phyloP scores from a whole-genome alignment of 2,329 filamentous ascomycete species.

The Parastagonospora avenae region DNA sequence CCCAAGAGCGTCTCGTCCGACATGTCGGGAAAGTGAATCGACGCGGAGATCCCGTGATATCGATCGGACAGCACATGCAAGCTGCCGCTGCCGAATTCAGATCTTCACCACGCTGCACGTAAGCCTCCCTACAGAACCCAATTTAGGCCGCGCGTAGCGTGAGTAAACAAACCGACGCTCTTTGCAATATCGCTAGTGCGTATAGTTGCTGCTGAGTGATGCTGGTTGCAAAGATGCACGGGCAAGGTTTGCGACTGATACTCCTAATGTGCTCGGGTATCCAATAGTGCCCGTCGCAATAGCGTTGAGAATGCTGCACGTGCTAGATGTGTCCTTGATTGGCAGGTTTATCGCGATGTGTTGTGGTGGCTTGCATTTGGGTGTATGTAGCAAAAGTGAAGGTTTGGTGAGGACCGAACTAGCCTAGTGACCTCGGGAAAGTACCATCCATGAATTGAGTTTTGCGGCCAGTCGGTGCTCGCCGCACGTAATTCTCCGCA shows the following conservation, averaged over 20 bases:
- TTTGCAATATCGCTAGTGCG: no score
- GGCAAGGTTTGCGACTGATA: background rate
- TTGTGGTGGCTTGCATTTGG: background rate
- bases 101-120: background rate
- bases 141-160: background rate
- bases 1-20: constrained; percentile 45
- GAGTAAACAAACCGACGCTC: no score
- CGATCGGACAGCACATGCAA: background rate
- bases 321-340: background rate
- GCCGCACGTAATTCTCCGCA: background rate
- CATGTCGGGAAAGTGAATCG: constrained; percentile 26
- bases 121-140: background rate
- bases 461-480: background rate
- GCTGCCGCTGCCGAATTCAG: constrained; percentile 3
- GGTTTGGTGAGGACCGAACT: constrained; percentile 2
- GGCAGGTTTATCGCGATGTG: background rate
- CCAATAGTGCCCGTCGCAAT: background rate
- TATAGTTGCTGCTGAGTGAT: background rate
- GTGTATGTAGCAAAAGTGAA: background rate
- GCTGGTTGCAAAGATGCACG: background rate
- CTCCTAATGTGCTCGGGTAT: background rate
- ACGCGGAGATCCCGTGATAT: constrained; percentile 9
- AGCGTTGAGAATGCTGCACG: background rate
- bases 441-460: background rate
- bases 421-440: background rate